A percentile compares a stretch with the other conserved stretches of the same genome.
phyloP scores from a whole-genome alignment of 306 rosid genomes.

The Dryas alaskensis region DNA sequence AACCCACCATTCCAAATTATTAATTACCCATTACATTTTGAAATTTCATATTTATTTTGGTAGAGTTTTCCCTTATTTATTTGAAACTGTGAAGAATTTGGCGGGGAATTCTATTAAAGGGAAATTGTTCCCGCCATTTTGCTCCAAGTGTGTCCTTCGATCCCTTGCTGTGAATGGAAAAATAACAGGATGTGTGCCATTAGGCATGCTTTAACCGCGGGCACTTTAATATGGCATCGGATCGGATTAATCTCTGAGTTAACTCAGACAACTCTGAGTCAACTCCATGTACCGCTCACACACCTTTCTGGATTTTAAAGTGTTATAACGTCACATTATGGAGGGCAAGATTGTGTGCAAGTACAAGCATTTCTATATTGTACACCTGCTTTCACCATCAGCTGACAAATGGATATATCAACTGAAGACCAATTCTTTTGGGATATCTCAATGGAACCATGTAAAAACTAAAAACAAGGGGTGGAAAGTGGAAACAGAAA shows the following conservation, averaged over 20 bases:
- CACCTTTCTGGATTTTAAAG: background rate
- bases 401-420: background rate
- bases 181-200: background rate
- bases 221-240: background rate
- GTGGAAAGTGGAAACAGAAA: too few species aligned
- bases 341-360: background rate
- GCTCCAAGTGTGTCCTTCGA: background rate
- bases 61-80: background rate
- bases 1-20: too few species aligned
- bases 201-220: background rate
- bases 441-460: background rate
- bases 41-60: too few species aligned
- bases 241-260: background rate
- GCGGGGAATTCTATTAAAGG: slow-evolving; percentile 27
- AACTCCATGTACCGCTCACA: background rate
- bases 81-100: slow-evolving; percentile 7
- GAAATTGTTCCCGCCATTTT: slow-evolving; percentile 46
- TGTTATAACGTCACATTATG: background rate
- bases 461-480: too few species aligned
- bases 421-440: background rate
- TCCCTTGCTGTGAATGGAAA: background rate
- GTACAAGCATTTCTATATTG: background rate
- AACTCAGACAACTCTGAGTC: slow-evolving; percentile 5
- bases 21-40: too few species aligned
- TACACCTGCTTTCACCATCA: background rate